A percentile compares a stretch with the other conserved stretches of the same genome.
phyloP scores from a whole-genome alignment of 1,284 basidiomycete species.

The Lentinus polychrous region DNA sequence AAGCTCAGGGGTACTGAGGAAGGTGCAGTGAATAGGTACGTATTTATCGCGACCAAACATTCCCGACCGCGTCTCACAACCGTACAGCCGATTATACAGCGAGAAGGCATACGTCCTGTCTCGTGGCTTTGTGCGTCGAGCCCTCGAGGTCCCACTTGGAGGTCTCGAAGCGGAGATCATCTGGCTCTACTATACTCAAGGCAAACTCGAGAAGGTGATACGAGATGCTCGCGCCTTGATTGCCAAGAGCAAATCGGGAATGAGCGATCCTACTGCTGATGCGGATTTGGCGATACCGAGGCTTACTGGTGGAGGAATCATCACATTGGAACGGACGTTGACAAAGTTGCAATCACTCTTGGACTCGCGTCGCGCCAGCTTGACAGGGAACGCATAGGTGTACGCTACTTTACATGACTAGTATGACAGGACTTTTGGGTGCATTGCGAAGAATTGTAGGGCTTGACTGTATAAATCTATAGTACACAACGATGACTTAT shows the following conservation, averaged over 20 bases:
- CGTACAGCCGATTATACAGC: slow-evolving; percentile 67
- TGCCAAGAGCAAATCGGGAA: slow-evolving; percentile 49
- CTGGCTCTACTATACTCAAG: slow-evolving; percentile 67
- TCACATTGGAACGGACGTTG: slow-evolving; percentile 72
- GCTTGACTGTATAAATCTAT: neutral
- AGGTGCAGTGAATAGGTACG: slow-evolving; percentile 75
- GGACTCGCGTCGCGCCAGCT: slow-evolving; percentile 12
- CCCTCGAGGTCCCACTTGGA: slow-evolving; percentile 70
- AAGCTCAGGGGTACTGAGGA: slow-evolving; percentile 86
- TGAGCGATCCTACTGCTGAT: slow-evolving; percentile 31
- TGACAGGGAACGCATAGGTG: neutral
- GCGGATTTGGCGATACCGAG: slow-evolving; percentile 66
- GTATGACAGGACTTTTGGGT: neutral
- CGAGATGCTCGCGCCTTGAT: slow-evolving; percentile 58
- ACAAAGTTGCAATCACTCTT: slow-evolving; percentile 27
- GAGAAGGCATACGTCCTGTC: slow-evolving; percentile 93
- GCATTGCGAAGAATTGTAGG: neutral
- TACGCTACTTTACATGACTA: neutral
- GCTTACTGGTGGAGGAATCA: slow-evolving; percentile 75
- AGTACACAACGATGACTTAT: neutral
- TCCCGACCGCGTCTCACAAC: slow-evolving; percentile 3
- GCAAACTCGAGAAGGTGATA: slow-evolving; percentile 65
- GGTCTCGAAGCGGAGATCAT: slow-evolving; percentile 70
- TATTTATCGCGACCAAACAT: neutral
- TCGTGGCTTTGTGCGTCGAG: slow-evolving; percentile 80